Base-by-base conservation (phyloP, 345 rosid genomes). In the Linum trigynum region DNA sequence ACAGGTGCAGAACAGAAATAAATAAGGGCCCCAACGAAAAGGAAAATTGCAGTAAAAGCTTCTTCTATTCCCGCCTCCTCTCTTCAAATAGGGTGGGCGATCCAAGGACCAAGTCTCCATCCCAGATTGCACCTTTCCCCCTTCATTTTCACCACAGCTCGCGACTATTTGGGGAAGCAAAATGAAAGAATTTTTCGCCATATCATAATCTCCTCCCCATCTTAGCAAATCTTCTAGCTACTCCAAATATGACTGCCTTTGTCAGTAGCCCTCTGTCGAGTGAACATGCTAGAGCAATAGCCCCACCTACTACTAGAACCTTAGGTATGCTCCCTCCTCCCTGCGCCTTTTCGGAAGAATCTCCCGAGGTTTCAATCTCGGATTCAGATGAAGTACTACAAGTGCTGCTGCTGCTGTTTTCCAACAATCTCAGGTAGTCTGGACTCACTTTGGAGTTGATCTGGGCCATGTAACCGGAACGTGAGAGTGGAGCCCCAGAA, bases 161-260 rank as follows among this genome's bases (percentile, higher is more conserved):
- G 32, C 2, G 7, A 9, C 62, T 14, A 53, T 57, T 38, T 45
- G 32, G 32, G 32, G 62, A 69, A 39, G 67, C 10, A 12, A 58
- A 69, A 35, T 6, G 15, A 65, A 60, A 61, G 16, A 35, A 38
- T 32, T 12, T n/a, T 1, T 17, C 38, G 9, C 39, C n/a, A 5
- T n/a, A 39, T 84, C 80, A 90, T 75, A 88, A 71, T 81, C 91
- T 84, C 76, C 86, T 86, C 38, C 97, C 92, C 62, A 82, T 78
- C 66, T 86, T 86, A 12, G 92, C 90, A 75, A 90, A 88, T 73
- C 96, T 83, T 79, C 97, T 78, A 39, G 95, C 97, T 38, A 86
- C 95, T 66, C 99, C 99, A 15, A 90, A 94, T 65, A 94, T 84
- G 39, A 90, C 82, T 0, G 99, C 99, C 84, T 94, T 94, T 6